phyloP scores from a whole-genome alignment of 2,329 filamentous ascomycete species.

The Colletotrichum somersetense region DNA sequence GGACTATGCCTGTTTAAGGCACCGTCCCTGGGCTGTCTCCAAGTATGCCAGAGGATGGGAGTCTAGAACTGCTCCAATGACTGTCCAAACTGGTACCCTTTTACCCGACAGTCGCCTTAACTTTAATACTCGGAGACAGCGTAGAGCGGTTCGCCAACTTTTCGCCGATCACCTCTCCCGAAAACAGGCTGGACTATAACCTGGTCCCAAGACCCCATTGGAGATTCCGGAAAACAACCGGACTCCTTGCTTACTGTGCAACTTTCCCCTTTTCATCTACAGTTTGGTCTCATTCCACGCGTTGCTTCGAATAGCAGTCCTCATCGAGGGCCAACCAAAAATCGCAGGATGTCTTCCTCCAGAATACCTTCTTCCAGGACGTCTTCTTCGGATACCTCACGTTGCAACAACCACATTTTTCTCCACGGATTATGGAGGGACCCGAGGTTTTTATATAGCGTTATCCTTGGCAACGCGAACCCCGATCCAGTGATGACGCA shows the following conservation, averaged over 20 bases:
- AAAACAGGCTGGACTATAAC: background rate
- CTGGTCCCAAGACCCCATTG: background rate
- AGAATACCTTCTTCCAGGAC: background rate
- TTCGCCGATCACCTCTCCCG: background rate
- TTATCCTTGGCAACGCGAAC: background rate
- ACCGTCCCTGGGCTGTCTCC: background rate
- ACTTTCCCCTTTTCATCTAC: background rate
- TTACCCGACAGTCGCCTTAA: background rate
- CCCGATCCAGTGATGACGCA: background rate
- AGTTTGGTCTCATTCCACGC: background rate
- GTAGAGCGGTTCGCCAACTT: background rate
- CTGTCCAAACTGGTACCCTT: too few species aligned
- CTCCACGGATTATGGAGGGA: background rate
- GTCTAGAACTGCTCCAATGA: background rate
- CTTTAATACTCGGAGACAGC: background rate
- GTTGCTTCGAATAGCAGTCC: background rate
- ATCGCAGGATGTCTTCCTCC: background rate
- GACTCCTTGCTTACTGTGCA: background rate
- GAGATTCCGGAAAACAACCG: background rate
- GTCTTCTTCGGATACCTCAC: background rate
- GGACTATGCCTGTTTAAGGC: too few species aligned
- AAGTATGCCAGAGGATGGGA: background rate
- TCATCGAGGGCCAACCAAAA: fast-evolving
- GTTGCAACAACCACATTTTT: background rate
- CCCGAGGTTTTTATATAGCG: background rate